phyloP scores from a whole-genome alignment of 169 alveolate species.

The Miamiensis avidus region DNA sequence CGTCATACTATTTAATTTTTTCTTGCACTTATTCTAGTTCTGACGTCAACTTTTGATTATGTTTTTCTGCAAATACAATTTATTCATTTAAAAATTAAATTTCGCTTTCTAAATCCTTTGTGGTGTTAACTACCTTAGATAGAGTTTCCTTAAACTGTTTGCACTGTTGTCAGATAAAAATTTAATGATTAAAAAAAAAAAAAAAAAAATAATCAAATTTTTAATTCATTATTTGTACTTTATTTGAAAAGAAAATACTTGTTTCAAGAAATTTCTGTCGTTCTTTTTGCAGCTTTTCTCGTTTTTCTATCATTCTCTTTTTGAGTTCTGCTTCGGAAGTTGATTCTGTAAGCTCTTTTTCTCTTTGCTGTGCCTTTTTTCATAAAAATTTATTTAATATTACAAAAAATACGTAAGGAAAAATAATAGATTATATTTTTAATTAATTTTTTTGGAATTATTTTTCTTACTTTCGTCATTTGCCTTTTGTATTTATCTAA shows the following conservation, averaged over 20 bases:
- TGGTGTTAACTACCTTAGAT: slow-evolving; percentile 18
- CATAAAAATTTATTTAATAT: too few relatives aligned
- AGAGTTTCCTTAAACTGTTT: slow-evolving; percentile 12
- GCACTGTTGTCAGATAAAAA: too few relatives aligned
- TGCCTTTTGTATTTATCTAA: slow-evolving; percentile 16
- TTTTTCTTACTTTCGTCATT: slow-evolving; percentile 12
- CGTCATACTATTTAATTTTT: slow-evolving; percentile 2
- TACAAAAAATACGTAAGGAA: too few relatives aligned
- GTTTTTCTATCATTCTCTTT: slow-evolving; percentile 22
- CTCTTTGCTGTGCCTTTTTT: background rate
- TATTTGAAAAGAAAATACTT: slow-evolving; percentile 15
- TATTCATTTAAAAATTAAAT: slow-evolving; percentile 20
- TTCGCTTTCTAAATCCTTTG: slow-evolving; percentile 24
- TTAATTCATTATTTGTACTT: background rate
- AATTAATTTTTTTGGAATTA: too few relatives aligned
- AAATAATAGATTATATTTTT: too few relatives aligned
- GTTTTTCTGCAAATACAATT: slow-evolving; percentile 25
- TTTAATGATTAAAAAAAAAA: too few relatives aligned
- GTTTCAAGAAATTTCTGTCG: slow-evolving; percentile 21
- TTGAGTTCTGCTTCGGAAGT: slow-evolving; percentile 16
- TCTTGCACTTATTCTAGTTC: slow-evolving; percentile 15
- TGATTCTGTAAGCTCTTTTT: slow-evolving; percentile 18
- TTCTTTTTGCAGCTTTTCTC: slow-evolving; percentile 20
- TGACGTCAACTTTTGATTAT: background rate
- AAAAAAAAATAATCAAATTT: too few relatives aligned